Evolutionary conservation across 2,329 filamentous ascomycete species (phyloP).

Genomic region (Spiromastix sp.): DNA sequence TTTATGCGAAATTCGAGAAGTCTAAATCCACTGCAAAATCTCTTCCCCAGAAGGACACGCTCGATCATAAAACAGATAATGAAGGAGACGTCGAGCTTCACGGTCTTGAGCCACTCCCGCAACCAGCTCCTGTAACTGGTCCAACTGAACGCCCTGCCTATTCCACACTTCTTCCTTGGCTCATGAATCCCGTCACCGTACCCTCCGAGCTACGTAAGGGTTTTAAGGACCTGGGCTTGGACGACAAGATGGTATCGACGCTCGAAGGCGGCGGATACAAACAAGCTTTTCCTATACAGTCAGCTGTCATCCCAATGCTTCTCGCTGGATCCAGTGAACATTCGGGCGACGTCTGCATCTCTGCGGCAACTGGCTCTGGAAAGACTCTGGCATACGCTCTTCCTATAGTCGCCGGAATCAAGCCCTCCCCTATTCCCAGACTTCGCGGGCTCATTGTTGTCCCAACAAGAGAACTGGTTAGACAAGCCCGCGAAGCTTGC

Average conservation of each 20-base stretch:
- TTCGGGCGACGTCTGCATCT: conserved; percentile 73
- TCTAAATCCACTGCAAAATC: conserved; percentile 9
- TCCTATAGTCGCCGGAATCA: conserved; percentile 70
- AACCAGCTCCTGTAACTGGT: conserved; percentile 50
- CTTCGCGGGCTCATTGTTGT: conserved; percentile 76
- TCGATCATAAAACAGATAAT: not conserved
- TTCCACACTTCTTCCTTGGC: conserved; percentile 70
- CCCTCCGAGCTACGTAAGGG: conserved; percentile 47
- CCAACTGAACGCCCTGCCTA: conserved; percentile 54
- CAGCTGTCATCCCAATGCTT: conserved; percentile 68
- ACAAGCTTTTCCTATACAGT: conserved; percentile 69
- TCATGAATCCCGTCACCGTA: conserved; percentile 63
- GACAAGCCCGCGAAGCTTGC: conserved; percentile 70
- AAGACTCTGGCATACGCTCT: conserved; percentile 90
- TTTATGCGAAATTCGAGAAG: conserved; percentile 20
- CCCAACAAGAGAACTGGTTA: conserved; percentile 81
- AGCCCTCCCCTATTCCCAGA: conserved; percentile 51
- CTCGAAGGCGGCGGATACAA: conserved; percentile 60
- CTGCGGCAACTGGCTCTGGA: conserved; percentile 87
- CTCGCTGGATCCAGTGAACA: conserved; percentile 53
- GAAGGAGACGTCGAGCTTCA: conserved; percentile 27
- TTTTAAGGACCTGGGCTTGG: conserved; percentile 57
- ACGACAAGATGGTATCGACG: conserved; percentile 47
- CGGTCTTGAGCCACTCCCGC: conserved; percentile 71
- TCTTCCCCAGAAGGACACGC: not conserved